A percentile compares a stretch with the other conserved stretches of the same genome.
phyloP scores from a whole-genome alignment of 352 stramenopile genomes.

The Globisporangium irregulare region DNA sequence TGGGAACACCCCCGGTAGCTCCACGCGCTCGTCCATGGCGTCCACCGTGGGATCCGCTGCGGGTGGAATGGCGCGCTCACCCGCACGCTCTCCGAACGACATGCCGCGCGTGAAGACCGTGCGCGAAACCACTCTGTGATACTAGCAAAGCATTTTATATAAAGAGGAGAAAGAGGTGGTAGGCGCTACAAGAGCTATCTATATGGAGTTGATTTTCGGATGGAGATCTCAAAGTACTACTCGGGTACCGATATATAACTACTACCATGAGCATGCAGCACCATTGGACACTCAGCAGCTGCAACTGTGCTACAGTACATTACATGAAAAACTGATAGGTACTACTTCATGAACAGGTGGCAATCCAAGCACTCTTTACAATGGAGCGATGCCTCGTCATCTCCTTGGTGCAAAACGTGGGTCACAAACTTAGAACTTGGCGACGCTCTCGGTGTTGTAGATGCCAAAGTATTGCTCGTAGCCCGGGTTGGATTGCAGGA shows the following conservation, averaged over 20 bases:
- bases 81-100: neutral
- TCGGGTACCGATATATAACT: too few species aligned
- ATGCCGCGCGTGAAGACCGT: slow-evolving; percentile 10
- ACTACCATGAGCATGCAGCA: too few species aligned
- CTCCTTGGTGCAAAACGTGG: too few species aligned
- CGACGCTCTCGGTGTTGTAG: slow-evolving; percentile 12
- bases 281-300: too few species aligned
- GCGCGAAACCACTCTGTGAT: slow-evolving; percentile 18
- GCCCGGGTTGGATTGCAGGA: slow-evolving; percentile 2
- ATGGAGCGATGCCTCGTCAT: slow-evolving; percentile 4
- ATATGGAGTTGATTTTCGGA: neutral
- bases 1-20: slow-evolving; percentile 1
- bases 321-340: neutral
- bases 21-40: slow-evolving; percentile 1
- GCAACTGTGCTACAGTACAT: neutral
- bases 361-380: neutral
- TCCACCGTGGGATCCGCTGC: neutral
- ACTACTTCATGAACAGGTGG: neutral
- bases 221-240: too few species aligned
- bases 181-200: too few species aligned
- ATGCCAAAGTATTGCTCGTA: slow-evolving; percentile 22
- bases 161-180: neutral
- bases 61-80: neutral
- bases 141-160: neutral
- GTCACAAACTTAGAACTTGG: slow-evolving; percentile 14